Evolutionary conservation across 2,329 filamentous ascomycete genomes (phyloP).

Genomic region (Xylaria sp.): DNA sequence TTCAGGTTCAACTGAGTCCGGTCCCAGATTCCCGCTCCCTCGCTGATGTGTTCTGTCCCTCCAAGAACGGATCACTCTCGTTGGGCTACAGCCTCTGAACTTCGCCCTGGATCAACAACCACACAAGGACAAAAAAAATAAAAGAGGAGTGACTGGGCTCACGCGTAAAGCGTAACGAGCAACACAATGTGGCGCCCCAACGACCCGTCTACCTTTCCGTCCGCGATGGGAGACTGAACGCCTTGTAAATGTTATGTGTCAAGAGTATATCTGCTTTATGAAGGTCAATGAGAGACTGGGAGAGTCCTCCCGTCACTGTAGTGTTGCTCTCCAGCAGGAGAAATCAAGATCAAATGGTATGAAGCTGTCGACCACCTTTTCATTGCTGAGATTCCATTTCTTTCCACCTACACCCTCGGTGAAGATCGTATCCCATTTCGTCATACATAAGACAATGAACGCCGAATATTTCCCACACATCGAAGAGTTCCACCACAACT

Average conservation of each 20-base stretch:
- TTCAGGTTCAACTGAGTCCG: constrained; percentile 15
- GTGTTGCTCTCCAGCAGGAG: constrained; percentile 23
- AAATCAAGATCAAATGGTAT: constrained; percentile 36
- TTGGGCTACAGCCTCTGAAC: constrained; percentile 9
- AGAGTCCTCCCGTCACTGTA: constrained; percentile 12
- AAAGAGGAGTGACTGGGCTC: constrained; percentile 14
- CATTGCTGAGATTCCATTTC: constrained; percentile 47
- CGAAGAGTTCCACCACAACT: constrained; percentile 39
- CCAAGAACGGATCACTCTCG: constrained; percentile 14
- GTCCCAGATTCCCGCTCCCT: constrained; percentile 10
- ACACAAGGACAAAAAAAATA: constrained; percentile 26
- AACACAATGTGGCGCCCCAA: constrained; percentile 27
- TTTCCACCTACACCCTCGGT: constrained; percentile 40
- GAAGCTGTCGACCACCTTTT: constrained; percentile 31
- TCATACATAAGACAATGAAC: constrained; percentile 49
- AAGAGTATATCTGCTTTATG: constrained; percentile 34
- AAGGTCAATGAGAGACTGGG: constrained; percentile 21
- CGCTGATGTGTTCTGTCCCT: constrained; percentile 1
- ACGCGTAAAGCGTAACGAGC: constrained; percentile 25
- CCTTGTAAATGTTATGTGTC: constrained; percentile 37
- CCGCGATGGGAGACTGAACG: constrained; percentile 31
- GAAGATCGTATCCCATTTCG: constrained; percentile 50
- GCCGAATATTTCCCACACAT: constrained; percentile 44
- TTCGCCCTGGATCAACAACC: constrained; percentile 10
- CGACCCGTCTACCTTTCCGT: constrained; percentile 27